A percentile compares a stretch with the other conserved stretches of the same genome.
Conservation (phyloP, 2,329 filamentous ascomycete genomes). For the Arachnomyces sp. region DNA sequence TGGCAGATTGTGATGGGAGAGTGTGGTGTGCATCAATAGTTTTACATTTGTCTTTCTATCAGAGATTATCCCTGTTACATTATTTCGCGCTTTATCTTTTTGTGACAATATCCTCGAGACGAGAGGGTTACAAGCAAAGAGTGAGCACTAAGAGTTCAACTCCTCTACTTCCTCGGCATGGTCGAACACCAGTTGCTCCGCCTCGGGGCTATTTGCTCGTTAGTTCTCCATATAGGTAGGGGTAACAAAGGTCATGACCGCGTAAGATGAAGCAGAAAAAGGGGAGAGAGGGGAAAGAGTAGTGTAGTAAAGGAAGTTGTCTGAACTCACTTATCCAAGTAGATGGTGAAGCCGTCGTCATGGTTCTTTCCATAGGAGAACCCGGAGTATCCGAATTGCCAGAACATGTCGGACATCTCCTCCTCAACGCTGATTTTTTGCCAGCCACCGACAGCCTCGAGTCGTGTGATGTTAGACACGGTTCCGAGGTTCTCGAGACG, state of each 20-base stretch:
- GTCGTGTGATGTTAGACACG: constrained; percentile 36
- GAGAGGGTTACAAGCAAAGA: no score
- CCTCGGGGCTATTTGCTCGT: constrained; percentile 1
- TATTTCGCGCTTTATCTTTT: no score
- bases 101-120: no score
- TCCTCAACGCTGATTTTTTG: constrained; percentile 42
- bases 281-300: neutral
- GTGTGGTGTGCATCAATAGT: no score
- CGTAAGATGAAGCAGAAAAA: neutral
- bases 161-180: constrained; percentile 2
- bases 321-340: constrained; percentile 35
- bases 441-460: constrained; percentile 42
- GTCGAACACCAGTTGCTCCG: constrained; percentile 1
- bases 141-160: neutral
- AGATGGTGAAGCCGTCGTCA: constrained; percentile 51
- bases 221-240: neutral
- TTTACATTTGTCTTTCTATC: no score
- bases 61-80: no score
- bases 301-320: no score
- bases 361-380: constrained; percentile 49
- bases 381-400: constrained; percentile 46
- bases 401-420: constrained; percentile 47
- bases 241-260: neutral
- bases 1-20: no score
- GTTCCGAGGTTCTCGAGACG: constrained; percentile 40